Percentiles rank a stretch among this genome's conserved stretches.
These are phyloP conservation scores for Ettlia oleoabundans DNA, from an alignment of 139 green algal species.

Conservation along the genomic window DNA sequence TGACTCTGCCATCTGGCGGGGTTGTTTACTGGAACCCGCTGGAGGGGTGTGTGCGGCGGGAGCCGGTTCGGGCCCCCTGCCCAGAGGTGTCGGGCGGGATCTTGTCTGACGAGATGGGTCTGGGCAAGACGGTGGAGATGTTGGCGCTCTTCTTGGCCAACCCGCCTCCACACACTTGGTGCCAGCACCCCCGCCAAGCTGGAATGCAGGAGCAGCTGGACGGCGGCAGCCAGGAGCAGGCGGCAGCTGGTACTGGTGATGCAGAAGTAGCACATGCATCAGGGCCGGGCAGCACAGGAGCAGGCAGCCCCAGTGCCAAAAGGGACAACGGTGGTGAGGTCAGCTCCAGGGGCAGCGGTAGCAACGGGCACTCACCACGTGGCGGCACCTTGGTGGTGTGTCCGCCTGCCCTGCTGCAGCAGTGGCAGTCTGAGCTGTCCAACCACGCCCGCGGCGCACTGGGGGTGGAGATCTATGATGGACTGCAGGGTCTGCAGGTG, in stretches of 20 bases:
- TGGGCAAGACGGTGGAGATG: constrained; percentile 60
- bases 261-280: neutral
- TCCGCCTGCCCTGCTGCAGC: constrained; percentile 69
- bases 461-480: constrained; percentile 72
- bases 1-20: neutral
- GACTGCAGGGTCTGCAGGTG: constrained; percentile 38
- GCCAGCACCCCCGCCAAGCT: neutral
- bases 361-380: neutral
- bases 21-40: neutral
- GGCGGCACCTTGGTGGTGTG: constrained; percentile 75
- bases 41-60: neutral
- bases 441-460: constrained; percentile 54
- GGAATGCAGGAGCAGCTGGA: neutral
- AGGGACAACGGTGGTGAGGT: neutral
- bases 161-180: constrained; percentile 32
- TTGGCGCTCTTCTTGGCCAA: constrained; percentile 52
- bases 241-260: neutral
- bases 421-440: constrained; percentile 69
- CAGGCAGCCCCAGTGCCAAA: neutral
- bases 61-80: constrained; percentile 4
- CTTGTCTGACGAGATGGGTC: constrained; percentile 57
- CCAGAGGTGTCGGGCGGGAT: constrained; percentile 45
- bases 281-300: neutral
- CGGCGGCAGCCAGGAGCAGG: neutral
- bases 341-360: neutral